Evolutionary conservation across 192 early-diverging fungal genomes (phyloP), one percentile per base, ranked within the genome.

Genomic region (Coemansia sp.): DNA sequence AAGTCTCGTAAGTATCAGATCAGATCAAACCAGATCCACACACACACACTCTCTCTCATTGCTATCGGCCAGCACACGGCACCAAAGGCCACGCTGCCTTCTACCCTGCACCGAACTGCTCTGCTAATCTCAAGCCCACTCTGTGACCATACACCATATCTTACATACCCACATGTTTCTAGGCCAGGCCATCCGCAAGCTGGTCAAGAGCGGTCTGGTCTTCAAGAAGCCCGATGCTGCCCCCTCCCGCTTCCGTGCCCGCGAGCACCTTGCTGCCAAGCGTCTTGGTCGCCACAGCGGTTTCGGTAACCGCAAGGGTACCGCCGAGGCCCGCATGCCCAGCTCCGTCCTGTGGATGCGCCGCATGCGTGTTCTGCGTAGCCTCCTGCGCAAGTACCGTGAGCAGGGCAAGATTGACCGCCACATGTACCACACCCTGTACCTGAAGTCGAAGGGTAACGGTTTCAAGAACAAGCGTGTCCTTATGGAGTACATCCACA

Each of bases 381-480:
- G 91, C 58, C 83, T 98, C 28, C 82, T 98, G 58, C 80, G 88
- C 83, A 96, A 95, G 82, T 98, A 98, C 91, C 85, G 95, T 56
- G 95, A 96, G 80, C 73, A 87, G 70, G 89, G 88, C 64, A 98
- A 98, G 88, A 96, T 98, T 61, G 94, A 98, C 82, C 83, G 86
- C 67, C 94, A 96, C 84, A 83, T 98, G 87, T 93, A 96, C 87
- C 95, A 94, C 81, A 76, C 81, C 66, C 83, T 98, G 63, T 98
- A 98, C 87, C 73, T 94, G 71, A 96, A 95, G 86, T 82, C 92
- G 53, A 98, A 98, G 91, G 95, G 95, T 95, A 96, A 95, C 81
- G 92, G 92, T 51, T 98, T 98, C 85, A 98, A 98, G 90, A 98
- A 95, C 92, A 98, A 98, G 89, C 90, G 95, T 80, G 95, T 98